Base-by-base conservation (phyloP, 1,284 basidiomycete genomes). In the Leccinum solheimii region DNA sequence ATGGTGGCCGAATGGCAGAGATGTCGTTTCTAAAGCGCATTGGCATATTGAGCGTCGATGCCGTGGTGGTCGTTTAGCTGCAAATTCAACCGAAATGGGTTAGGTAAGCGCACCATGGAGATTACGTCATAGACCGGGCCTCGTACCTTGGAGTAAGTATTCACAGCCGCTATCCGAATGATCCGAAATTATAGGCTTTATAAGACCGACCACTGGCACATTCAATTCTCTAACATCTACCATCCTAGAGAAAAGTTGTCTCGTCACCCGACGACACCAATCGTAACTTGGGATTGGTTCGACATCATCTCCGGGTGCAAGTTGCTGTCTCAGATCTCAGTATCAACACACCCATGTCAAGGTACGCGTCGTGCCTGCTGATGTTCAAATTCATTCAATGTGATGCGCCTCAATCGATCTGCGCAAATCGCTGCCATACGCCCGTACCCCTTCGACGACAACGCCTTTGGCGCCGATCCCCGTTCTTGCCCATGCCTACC, bases 1-100 rank as follows among this genome's bases (percentile, higher is more conserved):
- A 58, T 21, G n/a, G 30, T 40, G 71, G 60, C 1, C 30, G 61
- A 7, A 56, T 19, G 4, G 65, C 62, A n/a, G 62, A 53, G 23
- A 62, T 55, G 43, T 55, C 51, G 60, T 55, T 68, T 64, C 73
- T 74, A 53, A 73, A 76, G 52, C 69, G 72, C 58, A 76, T 72
- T 19, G 72, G 72, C 72, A 73, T 73, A 30, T 43, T 65, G 72
- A 55, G 52, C 19, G 69, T 64, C 51, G 68, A 64, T 66, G 63
- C 49, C 56, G 43, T 59, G 64, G 53, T 68, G 60, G 64, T 61
- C 55, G 74, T 73, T 36, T 27, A 59, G 14, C 62, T 59, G 36
- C 45, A 70, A 72, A 54, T 49, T 4, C 21, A 26, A 45, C 23
- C 16, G 19, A 23, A 16, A 10, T 38, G 2, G 32, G 63, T 65